Evolutionary conservation across 495 filamentous ascomycete species (phyloP).

Genomic region (Daldinia loculata): DNA sequence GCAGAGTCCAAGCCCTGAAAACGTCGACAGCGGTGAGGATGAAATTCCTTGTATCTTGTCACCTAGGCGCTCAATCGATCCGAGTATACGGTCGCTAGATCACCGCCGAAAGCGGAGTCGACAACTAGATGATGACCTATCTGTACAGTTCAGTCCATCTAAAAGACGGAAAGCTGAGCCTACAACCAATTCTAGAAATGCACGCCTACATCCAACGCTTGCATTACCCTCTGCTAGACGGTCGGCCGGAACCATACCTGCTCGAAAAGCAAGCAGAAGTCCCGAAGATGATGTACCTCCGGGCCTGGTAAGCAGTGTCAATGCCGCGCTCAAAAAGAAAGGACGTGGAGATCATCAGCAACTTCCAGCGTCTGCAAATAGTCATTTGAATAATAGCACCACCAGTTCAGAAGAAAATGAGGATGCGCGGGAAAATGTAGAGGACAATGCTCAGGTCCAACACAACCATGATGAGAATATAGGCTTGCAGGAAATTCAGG

Average conservation of each 20-base stretch:
- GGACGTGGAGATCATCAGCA: neutral
- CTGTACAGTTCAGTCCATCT: constrained; percentile 6
- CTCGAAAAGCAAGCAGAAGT: constrained; percentile 3
- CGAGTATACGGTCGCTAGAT: constrained; percentile 8
- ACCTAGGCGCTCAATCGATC: constrained; percentile 6
- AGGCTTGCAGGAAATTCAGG: constrained; percentile 1
- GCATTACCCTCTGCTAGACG: neutral
- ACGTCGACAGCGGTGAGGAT: constrained; percentile 27
- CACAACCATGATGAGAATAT: neutral
- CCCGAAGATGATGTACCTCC: constrained; percentile 27
- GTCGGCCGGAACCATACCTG: neutral
- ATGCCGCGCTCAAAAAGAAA: constrained; percentile 25
- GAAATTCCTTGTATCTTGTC: constrained; percentile 17
- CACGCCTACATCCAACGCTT: constrained; percentile 4
- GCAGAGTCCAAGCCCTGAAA: constrained; percentile 10
- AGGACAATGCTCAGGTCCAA: neutral
- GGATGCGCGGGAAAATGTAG: neutral
- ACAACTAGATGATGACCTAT: constrained; percentile 3
- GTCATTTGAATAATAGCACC: neutral
- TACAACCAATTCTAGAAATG: neutral
- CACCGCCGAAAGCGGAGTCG: constrained; percentile 15
- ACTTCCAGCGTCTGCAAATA: neutral
- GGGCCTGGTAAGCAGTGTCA: constrained; percentile 36
- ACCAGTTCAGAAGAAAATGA: neutral
- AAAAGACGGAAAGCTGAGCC: constrained; percentile 36